A percentile compares a stretch with the other conserved stretches of the same genome.
phyloP scores from a whole-genome alignment of 495 filamentous ascomycete species.

The Neurospora sublineolata region DNA sequence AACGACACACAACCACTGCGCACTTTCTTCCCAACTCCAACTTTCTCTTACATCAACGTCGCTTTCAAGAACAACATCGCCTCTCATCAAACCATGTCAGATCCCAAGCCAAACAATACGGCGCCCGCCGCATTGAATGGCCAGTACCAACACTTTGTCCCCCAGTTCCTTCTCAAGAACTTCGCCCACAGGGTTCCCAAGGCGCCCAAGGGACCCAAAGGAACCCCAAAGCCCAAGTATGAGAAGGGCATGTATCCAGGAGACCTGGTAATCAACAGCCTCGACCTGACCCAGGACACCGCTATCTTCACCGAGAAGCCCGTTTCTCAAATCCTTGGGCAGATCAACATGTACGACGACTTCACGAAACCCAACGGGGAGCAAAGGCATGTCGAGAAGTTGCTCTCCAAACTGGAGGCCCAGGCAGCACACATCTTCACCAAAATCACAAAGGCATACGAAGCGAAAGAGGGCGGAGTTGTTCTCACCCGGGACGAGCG shows the following conservation, averaged over 20 bases:
- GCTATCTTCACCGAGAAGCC: constrained; percentile 19
- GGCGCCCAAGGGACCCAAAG: background rate
- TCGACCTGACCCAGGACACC: constrained; percentile 12
- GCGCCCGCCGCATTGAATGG: background rate
- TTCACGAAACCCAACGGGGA: constrained; percentile 10
- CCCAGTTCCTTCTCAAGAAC: constrained; percentile 36
- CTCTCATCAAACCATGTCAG: background rate
- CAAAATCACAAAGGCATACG: constrained; percentile 19
- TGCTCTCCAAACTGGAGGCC: constrained; percentile 25
- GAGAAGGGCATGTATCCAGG: constrained; percentile 12
- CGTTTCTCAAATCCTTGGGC: constrained; percentile 26
- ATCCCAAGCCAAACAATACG: background rate
- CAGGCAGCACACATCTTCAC: constrained; percentile 18
- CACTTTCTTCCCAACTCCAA: background rate
- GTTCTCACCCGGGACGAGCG: constrained; percentile 29
- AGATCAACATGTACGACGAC: constrained; percentile 36
- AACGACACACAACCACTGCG: background rate
- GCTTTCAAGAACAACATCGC: background rate
- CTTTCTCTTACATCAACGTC: background rate
- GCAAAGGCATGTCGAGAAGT: constrained; percentile 27
- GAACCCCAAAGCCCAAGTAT: constrained; percentile 5
- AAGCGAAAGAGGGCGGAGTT: constrained; percentile 13
- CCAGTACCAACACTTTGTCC: constrained; percentile 39
- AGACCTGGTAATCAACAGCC: constrained; percentile 15
- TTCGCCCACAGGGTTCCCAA: constrained; percentile 19